These are phyloP conservation scores for Penicillium freii DNA, from an alignment of 2,329 filamentous ascomycete species.

Conservation along the genomic window DNA sequence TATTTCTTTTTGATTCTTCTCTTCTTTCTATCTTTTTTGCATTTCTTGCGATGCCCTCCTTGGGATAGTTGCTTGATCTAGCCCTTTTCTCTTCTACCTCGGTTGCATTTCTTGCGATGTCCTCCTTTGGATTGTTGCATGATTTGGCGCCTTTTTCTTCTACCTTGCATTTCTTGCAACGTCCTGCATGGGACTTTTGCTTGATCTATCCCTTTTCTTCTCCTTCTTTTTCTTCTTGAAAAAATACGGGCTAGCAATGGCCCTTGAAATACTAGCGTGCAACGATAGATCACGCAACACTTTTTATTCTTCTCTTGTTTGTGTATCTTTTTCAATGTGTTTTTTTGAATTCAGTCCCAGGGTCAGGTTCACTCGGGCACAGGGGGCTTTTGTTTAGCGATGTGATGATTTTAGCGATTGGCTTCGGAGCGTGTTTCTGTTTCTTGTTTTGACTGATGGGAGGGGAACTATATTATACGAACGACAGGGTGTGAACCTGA, in stretches of 20 bases:
- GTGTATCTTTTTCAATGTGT: slow-evolving; percentile 5
- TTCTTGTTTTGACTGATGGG: slow-evolving; percentile 16
- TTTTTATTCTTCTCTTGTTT: slow-evolving; percentile 6
- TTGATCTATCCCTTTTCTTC: no score
- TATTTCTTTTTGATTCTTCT: neutral
- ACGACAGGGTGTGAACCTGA: slow-evolving; percentile 6
- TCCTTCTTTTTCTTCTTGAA: neutral
- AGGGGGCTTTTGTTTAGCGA: slow-evolving; percentile 5
- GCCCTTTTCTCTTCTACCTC: neutral
- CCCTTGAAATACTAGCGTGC: slow-evolving; percentile 17
- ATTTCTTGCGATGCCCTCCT: neutral
- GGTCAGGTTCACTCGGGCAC: slow-evolving; percentile 1
- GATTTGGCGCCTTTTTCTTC: neutral
- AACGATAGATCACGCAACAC: slow-evolving; percentile 18
- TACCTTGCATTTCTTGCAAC: neutral
- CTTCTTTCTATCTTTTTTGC: slow-evolving; percentile 5
- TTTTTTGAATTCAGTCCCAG: slow-evolving; percentile 1
- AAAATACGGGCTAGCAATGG: slow-evolving; percentile 16
- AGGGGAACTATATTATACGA: slow-evolving; percentile 16
- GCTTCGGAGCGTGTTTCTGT: slow-evolving; percentile 14
- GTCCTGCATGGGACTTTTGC: neutral
- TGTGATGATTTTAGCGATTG: slow-evolving; percentile 17
- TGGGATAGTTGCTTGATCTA: neutral
- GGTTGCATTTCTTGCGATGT: neutral
- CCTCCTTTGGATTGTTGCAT: neutral